These are phyloP conservation scores for Euphrasia confusa DNA, from an alignment of 257 asterid species.

Conservation along the genomic window DNA sequence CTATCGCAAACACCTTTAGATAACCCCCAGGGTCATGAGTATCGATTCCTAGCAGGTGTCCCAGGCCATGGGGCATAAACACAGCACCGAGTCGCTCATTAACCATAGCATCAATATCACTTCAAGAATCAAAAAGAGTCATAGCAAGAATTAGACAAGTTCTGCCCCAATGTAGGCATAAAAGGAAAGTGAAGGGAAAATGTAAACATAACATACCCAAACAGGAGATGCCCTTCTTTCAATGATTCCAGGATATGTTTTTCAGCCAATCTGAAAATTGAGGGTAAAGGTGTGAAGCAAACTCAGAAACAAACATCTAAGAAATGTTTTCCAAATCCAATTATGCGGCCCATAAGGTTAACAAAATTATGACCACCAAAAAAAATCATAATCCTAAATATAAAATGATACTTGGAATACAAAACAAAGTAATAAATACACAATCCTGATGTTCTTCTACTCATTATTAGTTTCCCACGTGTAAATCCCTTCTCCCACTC, in stretches of 20 bases:
- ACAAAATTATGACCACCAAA: background rate
- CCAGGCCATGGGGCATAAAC: constrained; percentile 94
- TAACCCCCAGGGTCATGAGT: constrained; percentile 98
- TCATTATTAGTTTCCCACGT: background rate
- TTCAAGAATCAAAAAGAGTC: constrained; percentile 31
- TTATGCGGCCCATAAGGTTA: constrained; percentile 9
- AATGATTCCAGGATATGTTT: constrained; percentile 56
- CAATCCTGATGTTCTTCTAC: constrained; percentile 6
- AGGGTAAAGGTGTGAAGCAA: constrained; percentile 22
- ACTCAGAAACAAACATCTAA: constrained; percentile 10
- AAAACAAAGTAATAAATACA: constrained; percentile 13
- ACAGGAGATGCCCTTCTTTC: constrained; percentile 64
- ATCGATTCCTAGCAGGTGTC: constrained; percentile 94
- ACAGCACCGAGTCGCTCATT: constrained; percentile 77
- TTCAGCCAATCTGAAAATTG: constrained; percentile 71
- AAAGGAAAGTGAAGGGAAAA: constrained; percentile 4
- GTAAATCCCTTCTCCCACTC: background rate
- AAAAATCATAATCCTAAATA: background rate
- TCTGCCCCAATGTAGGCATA: background rate
- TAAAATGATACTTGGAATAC: constrained; percentile 15
- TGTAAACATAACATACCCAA: constrained; percentile 49
- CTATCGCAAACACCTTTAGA: constrained; percentile 51
- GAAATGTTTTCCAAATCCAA: constrained; percentile 7
- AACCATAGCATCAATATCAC: constrained; percentile 79
- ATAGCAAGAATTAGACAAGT: constrained; percentile 13